Conservation (phyloP, 163 green algal genomes). For the Chlorella variabilis region DNA sequence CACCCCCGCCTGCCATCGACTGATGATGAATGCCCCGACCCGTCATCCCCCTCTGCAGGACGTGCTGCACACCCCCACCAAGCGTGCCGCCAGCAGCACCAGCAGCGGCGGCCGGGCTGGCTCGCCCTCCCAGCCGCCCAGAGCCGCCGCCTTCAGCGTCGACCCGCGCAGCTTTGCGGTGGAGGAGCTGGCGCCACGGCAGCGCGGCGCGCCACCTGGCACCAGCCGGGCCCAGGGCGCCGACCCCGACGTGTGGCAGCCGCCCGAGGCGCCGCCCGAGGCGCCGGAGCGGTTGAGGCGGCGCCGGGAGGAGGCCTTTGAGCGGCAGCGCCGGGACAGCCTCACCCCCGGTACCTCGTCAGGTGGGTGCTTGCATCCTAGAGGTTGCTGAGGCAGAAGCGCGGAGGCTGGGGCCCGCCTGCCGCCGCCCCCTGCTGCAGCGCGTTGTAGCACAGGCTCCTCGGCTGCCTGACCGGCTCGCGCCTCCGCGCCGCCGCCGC, state of each 20-base stretch:
- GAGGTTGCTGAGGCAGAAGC: no score
- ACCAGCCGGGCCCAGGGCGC: neutral
- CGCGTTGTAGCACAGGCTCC: no score
- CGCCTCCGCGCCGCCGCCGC: neutral
- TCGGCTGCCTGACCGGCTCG: no score
- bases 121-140: neutral
- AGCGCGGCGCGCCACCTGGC: neutral
- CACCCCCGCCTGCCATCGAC: no score
- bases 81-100: no score
- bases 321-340: slow-evolving; percentile 1
- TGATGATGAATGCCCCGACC: no score
- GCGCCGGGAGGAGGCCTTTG: neutral
- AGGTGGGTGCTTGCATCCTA: no score
- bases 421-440: no score
- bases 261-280: neutral
- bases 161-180: neutral
- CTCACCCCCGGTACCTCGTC: neutral
- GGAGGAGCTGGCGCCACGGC: slow-evolving; percentile 4
- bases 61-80: neutral
- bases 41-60: neutral
- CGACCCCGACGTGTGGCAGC: slow-evolving; percentile 13
- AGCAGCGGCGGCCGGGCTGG: no score
- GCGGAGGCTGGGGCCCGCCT: no score
- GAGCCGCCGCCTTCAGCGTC: neutral
- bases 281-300: neutral